Evolutionary conservation across 495 filamentous ascomycete genomes (phyloP).

Genomic region (Corynascus novoguineensis): DNA sequence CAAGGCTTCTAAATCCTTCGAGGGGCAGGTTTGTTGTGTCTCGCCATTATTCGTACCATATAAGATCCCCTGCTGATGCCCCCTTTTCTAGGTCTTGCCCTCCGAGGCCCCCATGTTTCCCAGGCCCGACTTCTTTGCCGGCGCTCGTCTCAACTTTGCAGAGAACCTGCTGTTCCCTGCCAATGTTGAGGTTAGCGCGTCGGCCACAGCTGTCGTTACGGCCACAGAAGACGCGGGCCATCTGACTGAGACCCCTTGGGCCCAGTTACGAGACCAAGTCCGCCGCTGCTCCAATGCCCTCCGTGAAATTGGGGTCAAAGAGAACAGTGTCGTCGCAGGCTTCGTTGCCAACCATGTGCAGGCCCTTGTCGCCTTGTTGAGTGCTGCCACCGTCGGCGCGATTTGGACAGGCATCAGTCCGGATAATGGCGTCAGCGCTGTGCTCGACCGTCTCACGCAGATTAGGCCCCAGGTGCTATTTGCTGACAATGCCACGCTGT

Average conservation of each 20-base stretch:
- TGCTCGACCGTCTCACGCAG: conserved; percentile 76
- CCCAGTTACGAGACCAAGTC: conserved; percentile 70
- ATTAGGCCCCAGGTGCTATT: conserved; percentile 77
- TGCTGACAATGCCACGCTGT: conserved; percentile 77
- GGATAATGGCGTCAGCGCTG: conserved; percentile 65
- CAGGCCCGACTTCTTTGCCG: conserved; percentile 74
- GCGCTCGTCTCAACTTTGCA: conserved; percentile 77
- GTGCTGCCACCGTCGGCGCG: conserved; percentile 72
- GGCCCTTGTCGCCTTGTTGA: conserved; percentile 80
- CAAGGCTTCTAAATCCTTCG: conserved; percentile 58
- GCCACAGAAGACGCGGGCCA: conserved; percentile 62
- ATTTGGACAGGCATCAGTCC: conserved; percentile 87
- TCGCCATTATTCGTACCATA: not conserved
- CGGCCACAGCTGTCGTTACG: conserved; percentile 64
- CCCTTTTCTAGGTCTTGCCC: conserved; percentile 57
- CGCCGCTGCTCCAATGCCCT: conserved; percentile 65
- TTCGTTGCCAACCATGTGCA: conserved; percentile 84
- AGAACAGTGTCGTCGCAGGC: conserved; percentile 70
- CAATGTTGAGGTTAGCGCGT: conserved; percentile 41
- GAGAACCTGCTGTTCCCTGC: conserved; percentile 83
- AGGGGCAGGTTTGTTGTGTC: conserved; percentile 48
- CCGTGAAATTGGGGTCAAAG: conserved; percentile 56
- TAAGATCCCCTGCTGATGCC: not conserved
- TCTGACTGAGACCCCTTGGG: conserved; percentile 67
- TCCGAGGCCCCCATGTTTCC: conserved; percentile 69